Base-by-base conservation (phyloP, 2,329 filamentous ascomycete species). In the Aspergillus sp. region DNA sequence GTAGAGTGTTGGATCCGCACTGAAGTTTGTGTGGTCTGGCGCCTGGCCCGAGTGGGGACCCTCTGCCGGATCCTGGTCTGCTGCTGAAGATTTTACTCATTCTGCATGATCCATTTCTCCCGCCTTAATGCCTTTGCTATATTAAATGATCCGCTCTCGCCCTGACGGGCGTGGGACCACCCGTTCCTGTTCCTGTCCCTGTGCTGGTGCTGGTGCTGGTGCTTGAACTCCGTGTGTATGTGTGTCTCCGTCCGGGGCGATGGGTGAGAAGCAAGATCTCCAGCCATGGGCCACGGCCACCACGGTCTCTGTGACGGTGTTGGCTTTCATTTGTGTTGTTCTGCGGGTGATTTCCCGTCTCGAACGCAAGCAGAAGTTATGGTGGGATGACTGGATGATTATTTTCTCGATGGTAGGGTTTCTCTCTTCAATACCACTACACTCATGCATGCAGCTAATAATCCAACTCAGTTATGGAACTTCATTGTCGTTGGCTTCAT, bases 311-410 rank as follows among this genome's bases (percentile, higher is more conserved):
- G 72, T 82, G 62, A 82, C 80, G 0, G 68, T 76, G 6, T 68
- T 83, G 25, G 76, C 80, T 2, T 62, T 78, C 17, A 39, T 73
- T 1, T 68, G 73, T 2, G 78, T 82, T 11, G 68, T 41, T n/a
- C 67, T 82, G 13, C 75, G 81, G 2, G 53, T 83, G 5, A 57
- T 76, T 27, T 78, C 78, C 58, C 78, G 81, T 10, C 73, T 73
- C 52, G 67, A 81, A 48, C 80, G 79, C 49, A 75, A 69, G 2
- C 80, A 81, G 58, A 67, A 69, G 60, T 66, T 82, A 5, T 83
- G 81, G 81, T 82, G 80, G 81, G 81, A 83, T 70, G 81, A 83
- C 66, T 82, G 75, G 66, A 73, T 81, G 68, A 80, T 83, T 58
- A 59, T 82, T 0, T 81, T 78, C 54, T 82, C 81, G 1, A 79